Evolutionary conservation across 2,329 filamentous ascomycete species (phyloP).

Genomic region (Hirsutella thompsonii): DNA sequence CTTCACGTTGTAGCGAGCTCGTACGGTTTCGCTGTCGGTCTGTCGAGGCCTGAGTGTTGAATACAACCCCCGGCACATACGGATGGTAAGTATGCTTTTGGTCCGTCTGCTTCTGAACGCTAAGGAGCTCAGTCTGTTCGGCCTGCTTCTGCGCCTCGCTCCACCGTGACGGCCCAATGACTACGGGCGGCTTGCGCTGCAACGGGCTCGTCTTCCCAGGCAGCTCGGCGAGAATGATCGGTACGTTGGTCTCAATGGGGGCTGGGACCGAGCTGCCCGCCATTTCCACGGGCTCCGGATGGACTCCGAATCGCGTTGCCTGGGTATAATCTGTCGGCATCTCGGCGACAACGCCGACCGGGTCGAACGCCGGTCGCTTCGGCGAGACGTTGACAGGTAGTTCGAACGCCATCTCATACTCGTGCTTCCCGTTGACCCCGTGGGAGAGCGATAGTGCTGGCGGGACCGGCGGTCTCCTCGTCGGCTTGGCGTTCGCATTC

Average conservation of each 20-base stretch:
- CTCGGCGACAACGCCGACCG: constrained; percentile 32
- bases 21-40: background rate
- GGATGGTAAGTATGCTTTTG: constrained; percentile 5
- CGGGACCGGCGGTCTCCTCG: no score
- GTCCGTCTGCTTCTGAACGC: no score
- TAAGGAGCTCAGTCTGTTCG: background rate
- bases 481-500: no score
- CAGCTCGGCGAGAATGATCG: constrained; percentile 22
- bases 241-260: constrained; percentile 16
- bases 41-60: constrained; percentile 3
- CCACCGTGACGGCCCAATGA: background rate
- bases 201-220: constrained; percentile 14
- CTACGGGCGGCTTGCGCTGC: background rate
- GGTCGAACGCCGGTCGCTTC: constrained; percentile 17
- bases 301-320: constrained; percentile 24
- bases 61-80: constrained; percentile 4
- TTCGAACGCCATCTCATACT: constrained; percentile 17
- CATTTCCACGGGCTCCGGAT: constrained; percentile 33
- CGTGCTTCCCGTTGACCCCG: no score
- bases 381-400: constrained; percentile 14
- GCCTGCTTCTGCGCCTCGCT: background rate
- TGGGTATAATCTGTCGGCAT: constrained; percentile 31
- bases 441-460: no score
- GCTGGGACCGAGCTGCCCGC: constrained; percentile 23
- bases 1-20: constrained; percentile 13